These are phyloP conservation scores for Cafeteria roenbergensis DNA, from an alignment of 108 stramenopile species.

Conservation along the genomic window DNA sequence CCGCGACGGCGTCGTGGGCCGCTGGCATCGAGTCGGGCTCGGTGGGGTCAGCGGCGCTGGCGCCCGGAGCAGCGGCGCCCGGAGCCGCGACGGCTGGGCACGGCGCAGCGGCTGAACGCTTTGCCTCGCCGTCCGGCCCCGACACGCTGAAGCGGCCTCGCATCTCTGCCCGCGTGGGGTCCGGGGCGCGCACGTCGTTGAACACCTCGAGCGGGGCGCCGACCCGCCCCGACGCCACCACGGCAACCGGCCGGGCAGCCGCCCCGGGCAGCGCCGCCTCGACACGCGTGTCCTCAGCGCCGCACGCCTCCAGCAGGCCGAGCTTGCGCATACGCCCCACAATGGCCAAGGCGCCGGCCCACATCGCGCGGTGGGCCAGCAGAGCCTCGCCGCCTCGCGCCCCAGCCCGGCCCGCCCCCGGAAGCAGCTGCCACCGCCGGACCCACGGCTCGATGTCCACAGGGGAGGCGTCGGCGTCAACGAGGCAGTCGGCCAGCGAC, in stretches of 20 bases:
- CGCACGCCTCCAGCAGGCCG: not conserved
- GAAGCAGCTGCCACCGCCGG: not conserved
- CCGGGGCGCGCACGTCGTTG: too few species aligned
- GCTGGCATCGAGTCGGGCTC: not conserved
- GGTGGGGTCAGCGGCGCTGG: not conserved
- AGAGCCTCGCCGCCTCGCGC: not conserved
- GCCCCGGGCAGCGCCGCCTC: too few species aligned
- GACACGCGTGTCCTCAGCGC: too few species aligned
- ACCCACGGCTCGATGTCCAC: conserved; percentile 50
- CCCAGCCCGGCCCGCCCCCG: not conserved
- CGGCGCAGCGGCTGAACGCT: too few species aligned
- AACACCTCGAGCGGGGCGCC: too few species aligned
- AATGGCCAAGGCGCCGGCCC: not conserved
- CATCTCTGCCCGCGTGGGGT: too few species aligned
- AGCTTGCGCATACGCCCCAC: not conserved
- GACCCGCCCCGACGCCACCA: too few species aligned
- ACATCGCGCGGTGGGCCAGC: not conserved
- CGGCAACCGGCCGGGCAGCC: too few species aligned
- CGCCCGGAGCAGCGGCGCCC: too few species aligned
- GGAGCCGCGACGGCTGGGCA: too few species aligned
- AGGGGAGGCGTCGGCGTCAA: conserved; percentile 71
- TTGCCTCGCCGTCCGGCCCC: too few species aligned
- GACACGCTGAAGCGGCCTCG: too few species aligned
- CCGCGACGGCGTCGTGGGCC: not conserved
- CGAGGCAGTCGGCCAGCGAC: conserved; percentile 81